Evolutionary conservation across 352 stramenopile genomes (phyloP).

Genomic region (Pythium biforme): DNA sequence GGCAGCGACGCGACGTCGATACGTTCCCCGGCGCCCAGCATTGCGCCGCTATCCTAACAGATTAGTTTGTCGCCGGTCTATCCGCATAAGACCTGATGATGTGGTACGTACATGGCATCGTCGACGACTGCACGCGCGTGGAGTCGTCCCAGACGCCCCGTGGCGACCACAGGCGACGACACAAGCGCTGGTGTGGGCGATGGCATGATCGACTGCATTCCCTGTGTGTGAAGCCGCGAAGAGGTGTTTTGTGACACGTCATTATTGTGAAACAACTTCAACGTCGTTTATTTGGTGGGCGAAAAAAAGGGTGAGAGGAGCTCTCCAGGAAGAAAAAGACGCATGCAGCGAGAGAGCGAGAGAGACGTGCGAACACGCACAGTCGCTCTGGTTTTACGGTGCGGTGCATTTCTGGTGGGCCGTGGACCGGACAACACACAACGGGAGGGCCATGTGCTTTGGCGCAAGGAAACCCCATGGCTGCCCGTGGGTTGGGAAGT

Average conservation of each 20-base stretch:
- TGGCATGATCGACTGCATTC: neutral
- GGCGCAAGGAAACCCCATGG: no score
- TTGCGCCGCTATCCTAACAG: neutral
- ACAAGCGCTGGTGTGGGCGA: neutral
- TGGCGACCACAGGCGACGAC: constrained; percentile 4
- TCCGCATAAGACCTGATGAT: no score
- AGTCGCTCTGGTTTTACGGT: no score
- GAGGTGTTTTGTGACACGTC: constrained; percentile 15
- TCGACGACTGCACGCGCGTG: constrained; percentile 9
- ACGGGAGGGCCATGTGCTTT: no score
- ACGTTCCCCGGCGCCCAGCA: constrained; percentile 15
- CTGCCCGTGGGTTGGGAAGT: no score
- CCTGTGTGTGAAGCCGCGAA: neutral
- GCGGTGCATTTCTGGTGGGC: no score
- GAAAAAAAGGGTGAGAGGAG: no score
- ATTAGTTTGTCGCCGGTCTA: neutral
- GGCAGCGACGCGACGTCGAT: neutral
- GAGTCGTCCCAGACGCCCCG: constrained; percentile 16
- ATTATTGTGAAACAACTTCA: constrained; percentile 8
- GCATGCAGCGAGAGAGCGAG: no score
- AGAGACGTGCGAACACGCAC: no score
- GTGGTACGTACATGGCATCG: constrained; percentile 12
- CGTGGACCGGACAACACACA: no score
- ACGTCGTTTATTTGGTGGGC: neutral
- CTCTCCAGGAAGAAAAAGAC: no score